Evolutionary conservation across 768 basidiomycete species (phyloP), one percentile per base, ranked within the genome.

Genomic region (Tricholoma bakamatsutake): DNA sequence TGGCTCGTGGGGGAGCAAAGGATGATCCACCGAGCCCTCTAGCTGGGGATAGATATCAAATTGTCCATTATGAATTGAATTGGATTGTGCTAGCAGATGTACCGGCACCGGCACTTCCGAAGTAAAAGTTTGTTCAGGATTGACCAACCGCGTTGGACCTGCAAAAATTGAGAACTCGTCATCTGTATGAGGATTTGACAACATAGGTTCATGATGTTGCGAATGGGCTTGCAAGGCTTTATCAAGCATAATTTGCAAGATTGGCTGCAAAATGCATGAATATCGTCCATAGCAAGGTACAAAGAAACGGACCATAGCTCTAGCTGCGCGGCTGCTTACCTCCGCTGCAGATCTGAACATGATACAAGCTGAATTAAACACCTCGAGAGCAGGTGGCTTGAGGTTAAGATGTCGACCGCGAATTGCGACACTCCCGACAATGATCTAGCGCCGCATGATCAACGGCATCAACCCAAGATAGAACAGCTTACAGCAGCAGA

Each of bases 401-500:
- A 84, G 63, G 46, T 75, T 66, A 5, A 80, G 65, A 50, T 76
- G 69, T 2, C 71, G 64, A 5, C 71, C 75, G 48, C 73, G 71
- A 39, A 79, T 77, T 4, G 83, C 81, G 18, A 83, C 73, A 1
- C 80, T 80, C 4, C 80, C 82, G 3, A 84, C 69, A 30, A 81
- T 71, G 12, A 84, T 69, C 82, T 83, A 35, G 4, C 17, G 21
- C 47, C 24, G 15, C 35, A 54, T 15, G 21, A 49, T 55, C 12
- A 15, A 8, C 10, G 46, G 28, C 39, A 35, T 37, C 18, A 42
- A 11, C 28, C 12, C 5, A 24, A 18, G 21, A 53, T n/a, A 47
- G 17, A 57, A 43, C 9, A 11, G 60, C 77, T 66, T 63, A 83
- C 81, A 37, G 80, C 75, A 13, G 84, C 77, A 11, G 77, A 73